phyloP scores from a whole-genome alignment of 768 basidiomycete species.

The Boletus rex-veris region DNA sequence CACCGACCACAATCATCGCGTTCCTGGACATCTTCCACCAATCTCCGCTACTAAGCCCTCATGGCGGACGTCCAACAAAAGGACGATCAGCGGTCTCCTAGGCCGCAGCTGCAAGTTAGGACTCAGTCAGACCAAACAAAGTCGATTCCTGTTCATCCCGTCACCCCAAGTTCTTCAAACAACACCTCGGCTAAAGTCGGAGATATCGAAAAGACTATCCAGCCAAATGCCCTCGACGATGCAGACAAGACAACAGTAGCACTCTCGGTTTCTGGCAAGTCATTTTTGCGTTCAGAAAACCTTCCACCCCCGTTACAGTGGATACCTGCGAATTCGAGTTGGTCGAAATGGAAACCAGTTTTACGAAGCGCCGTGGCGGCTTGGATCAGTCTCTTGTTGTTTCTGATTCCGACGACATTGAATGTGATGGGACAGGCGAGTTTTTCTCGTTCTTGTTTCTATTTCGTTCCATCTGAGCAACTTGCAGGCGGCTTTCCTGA shows the following conservation, averaged over 20 bases:
- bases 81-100: background rate
- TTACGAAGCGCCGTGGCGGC: slow-evolving; percentile 59
- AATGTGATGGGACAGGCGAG: slow-evolving; percentile 54
- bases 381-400: slow-evolving; percentile 58
- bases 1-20: no score
- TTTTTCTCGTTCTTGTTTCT: background rate
- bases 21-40: no score
- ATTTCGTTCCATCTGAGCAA: background rate
- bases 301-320: slow-evolving; percentile 42
- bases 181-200: background rate
- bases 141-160: background rate
- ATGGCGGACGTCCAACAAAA: slow-evolving; percentile 11
- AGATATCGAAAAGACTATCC: background rate
- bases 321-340: slow-evolving; percentile 55
- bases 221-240: background rate
- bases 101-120: slow-evolving; percentile 10
- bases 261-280: background rate
- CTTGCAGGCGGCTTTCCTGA: slow-evolving; percentile 57
- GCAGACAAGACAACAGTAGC: background rate
- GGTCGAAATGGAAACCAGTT: slow-evolving; percentile 59
- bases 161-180: background rate
- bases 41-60: background rate
- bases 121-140: background rate
- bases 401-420: slow-evolving; percentile 52
- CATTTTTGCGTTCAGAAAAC: background rate